Evolutionary conservation across 306 rosid genomes (phyloP), one percentile per base, ranked within the genome.

Genomic region (Glycine soja): DNA sequence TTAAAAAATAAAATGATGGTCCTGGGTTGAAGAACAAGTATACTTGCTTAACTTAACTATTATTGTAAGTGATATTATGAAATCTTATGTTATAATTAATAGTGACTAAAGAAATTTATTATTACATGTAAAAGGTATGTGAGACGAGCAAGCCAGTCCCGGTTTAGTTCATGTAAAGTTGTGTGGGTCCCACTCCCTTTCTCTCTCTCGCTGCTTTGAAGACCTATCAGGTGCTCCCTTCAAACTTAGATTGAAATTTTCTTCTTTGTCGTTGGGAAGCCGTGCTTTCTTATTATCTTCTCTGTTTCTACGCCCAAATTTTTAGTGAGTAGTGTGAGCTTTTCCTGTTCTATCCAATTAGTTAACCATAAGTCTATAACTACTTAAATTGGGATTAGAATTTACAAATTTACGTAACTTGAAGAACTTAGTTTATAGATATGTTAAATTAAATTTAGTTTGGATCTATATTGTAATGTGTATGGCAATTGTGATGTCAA

Each of bases 151-250:
- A 54, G 57, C 18, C 8, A 3, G 91, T 81, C 91, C 6, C 77
- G 86, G 90, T 88, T 89, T 91, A 63, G 83, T 83, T 88, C 88
- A 89, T 82, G 67, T 43, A 64, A 43, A 81, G 12, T 14, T 59
- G 8, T 11, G 83, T 74, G 93, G 91, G 88, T 67, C 88, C 84
- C 82, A 32, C 71, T 16, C 79, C 73, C 82, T 70, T 18, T 14
- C n/a, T n/a, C n/a, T n/a, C n/a, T n/a, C 8, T n/a, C 70, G 15
- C 72, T 40, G 57, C 10, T 12, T 62, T 62, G 18, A 5, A 34
- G 18, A 56, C 32, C 62, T 1, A 56, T n/a, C n/a, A 63, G 34
- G 18, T 12, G 3, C 67, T 6, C 45, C 5, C 69, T 11, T 36
- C 47, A 13, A 64, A 14, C 19, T 40, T n/a, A n/a, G 3, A 12